Evolutionary conservation across 2,329 filamentous ascomycete genomes (phyloP), one percentile per base, ranked within the genome.

Genomic region (Colletotrichum lupini): DNA sequence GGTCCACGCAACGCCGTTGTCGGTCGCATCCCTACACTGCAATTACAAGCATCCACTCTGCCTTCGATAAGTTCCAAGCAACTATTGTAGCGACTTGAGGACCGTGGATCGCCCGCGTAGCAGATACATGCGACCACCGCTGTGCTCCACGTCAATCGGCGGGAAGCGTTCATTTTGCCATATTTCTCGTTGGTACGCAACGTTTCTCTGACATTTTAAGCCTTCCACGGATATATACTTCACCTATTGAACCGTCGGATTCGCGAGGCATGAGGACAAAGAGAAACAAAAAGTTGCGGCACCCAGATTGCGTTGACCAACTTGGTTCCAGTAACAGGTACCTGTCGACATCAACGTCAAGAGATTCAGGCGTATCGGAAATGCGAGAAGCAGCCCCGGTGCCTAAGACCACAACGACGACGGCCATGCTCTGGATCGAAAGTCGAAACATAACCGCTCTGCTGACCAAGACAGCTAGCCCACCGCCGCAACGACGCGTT

Each of bases 31-130:
- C 52, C 46, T 64, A 57, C 70, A 56, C 70, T 49, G 59, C 66
- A 73, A 70, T 73, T 49, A 68, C 65, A 53, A 30, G 52, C 69
- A 63, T 35, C 57, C 64, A 72, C 69, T 42, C 65, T 53, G 58
- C 59, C 37, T 58, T 53, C 30, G 69, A 53, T 63, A 68, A 72
- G 65, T 72, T 30, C 59, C 55, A 65, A 55, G 60, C 70, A 69
- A 35, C 53, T 28, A 56, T n/a, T 73, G 66, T 64, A 55, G 55
- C 70, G 46, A 62, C 42, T 53, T 49, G 70, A 73, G 52, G 69
- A 63, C 55, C 58, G 26, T 69, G 59, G 69, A 56, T 22, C 49
- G 30, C 30, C 42, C 19, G n/a, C 58, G 69, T 72, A 46, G 59
- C 65, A 64, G 42, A 63, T 64, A 64, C 59, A 72, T 57, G 42